These are phyloP conservation scores for Bothriochloa decipiens DNA, from an alignment of 176 grass and related monocot species.

Conservation along the genomic window DNA sequence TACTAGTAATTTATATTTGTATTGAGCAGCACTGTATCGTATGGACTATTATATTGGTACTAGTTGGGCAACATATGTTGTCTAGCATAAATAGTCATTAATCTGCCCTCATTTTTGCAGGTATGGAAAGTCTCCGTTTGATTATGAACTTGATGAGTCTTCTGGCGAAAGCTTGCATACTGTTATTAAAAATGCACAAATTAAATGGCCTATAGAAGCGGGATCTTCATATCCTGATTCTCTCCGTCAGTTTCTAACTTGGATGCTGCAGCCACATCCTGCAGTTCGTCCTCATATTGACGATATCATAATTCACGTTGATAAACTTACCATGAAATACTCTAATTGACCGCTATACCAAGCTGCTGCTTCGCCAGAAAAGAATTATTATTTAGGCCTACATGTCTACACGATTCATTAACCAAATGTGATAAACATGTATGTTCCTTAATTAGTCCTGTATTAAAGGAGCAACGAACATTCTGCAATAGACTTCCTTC, in stretches of 20 bases:
- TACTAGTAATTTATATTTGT: not conserved
- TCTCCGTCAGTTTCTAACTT: constrained; percentile 72
- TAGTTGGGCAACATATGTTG: not conserved
- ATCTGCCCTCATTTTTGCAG: constrained; percentile 37
- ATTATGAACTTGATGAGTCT: constrained; percentile 80
- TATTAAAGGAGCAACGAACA: constrained; percentile 22
- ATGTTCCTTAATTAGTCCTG: constrained; percentile 29
- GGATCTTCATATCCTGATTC: constrained; percentile 58
- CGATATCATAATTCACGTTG: constrained; percentile 90
- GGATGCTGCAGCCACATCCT: constrained; percentile 94
- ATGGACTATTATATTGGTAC: not conserved
- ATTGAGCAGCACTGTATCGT: not conserved
- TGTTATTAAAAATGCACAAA: constrained; percentile 67
- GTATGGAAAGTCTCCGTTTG: constrained; percentile 87
- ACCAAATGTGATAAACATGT: constrained; percentile 31
- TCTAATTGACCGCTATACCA: constrained; percentile 51
- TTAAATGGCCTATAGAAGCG: constrained; percentile 68
- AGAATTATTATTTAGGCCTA: constrained; percentile 36
- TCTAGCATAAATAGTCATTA: not conserved
- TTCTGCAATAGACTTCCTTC: constrained; percentile 17
- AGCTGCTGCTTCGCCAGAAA: constrained; percentile 22
- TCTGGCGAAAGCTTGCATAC: constrained; percentile 63
- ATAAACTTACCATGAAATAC: constrained; percentile 84
- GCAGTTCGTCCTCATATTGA: constrained; percentile 77
- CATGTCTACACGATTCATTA: constrained; percentile 45